Conservation (phyloP, 257 asterid species). For the Penstemon barbatus region DNA sequence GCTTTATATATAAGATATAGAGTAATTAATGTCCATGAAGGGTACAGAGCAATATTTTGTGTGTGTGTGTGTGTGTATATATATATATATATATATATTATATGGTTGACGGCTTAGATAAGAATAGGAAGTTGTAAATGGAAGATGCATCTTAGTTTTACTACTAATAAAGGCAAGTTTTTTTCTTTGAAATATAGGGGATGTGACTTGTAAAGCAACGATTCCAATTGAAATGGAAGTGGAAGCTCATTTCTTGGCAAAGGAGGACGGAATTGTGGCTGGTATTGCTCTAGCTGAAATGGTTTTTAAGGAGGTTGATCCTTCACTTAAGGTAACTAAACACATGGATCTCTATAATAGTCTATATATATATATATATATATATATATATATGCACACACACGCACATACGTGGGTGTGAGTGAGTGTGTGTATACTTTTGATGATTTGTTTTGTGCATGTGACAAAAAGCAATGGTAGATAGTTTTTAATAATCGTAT, state of each 20-base stretch:
- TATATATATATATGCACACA: too few relatives aligned
- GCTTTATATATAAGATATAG: not conserved
- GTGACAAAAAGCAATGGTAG: conserved; percentile 4
- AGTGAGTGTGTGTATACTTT: too few relatives aligned
- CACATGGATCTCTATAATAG: not conserved
- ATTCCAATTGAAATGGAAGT: conserved; percentile 84
- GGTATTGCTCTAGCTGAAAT: conserved; percentile 93
- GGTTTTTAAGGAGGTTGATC: conserved; percentile 83
- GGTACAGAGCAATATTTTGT: not conserved
- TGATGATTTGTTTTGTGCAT: not conserved
- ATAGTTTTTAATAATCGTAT: conserved; percentile 11
- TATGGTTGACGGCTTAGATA: not conserved
- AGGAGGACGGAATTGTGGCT: conserved; percentile 90
- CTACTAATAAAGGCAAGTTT: not conserved
- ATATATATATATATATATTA: not conserved
- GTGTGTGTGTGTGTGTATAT: too few relatives aligned
- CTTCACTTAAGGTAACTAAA: conserved; percentile 69
- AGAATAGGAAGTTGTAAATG: not conserved
- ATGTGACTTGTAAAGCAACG: conserved; percentile 93
- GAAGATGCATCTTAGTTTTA: conserved; percentile 1
- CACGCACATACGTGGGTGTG: too few relatives aligned
- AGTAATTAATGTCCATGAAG: not conserved
- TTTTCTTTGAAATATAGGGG: conserved; percentile 55
- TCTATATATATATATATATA: too few relatives aligned
- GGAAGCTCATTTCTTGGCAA: conserved; percentile 88